Evolutionary conservation across 1,284 basidiomycete genomes (phyloP).

Genomic region (Boletus smithii): DNA sequence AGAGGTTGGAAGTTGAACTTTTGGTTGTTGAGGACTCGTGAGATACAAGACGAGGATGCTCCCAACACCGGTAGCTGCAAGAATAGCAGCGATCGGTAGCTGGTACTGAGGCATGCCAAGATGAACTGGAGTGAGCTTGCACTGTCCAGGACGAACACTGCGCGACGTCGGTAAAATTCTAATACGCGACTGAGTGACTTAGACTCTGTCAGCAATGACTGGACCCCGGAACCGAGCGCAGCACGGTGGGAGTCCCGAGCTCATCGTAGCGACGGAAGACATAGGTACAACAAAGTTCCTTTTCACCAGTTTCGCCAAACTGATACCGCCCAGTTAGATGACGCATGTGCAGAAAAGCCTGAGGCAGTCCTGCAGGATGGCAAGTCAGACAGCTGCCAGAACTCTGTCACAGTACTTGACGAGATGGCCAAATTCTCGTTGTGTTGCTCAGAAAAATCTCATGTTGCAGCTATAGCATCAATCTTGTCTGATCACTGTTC

Average conservation of each 20-base stretch:
- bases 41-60: slow-evolving; percentile 47
- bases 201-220: slow-evolving; percentile 8
- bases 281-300: too few species aligned
- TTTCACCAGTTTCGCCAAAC: too few species aligned
- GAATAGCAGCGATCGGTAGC: slow-evolving; percentile 49
- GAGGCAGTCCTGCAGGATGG: too few species aligned
- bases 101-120: slow-evolving; percentile 58
- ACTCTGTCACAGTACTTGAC: too few species aligned
- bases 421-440: too few species aligned
- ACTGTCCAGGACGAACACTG: background rate
- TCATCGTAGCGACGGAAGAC: too few species aligned
- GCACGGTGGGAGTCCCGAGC: background rate
- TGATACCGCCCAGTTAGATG: too few species aligned
- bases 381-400: too few species aligned
- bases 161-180: slow-evolving; percentile 5
- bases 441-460: too few species aligned
- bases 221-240: slow-evolving; percentile 24
- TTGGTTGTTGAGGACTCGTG: slow-evolving; percentile 43
- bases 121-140: background rate
- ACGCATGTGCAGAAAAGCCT: too few species aligned
- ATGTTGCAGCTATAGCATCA: too few species aligned
- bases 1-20: slow-evolving; percentile 53
- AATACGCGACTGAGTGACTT: slow-evolving; percentile 5
- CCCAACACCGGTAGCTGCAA: slow-evolving; percentile 43
- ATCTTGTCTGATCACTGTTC: too few species aligned